Evolutionary conservation across 805 yeast genomes (phyloP).

Genomic region (Candida silvicultrix): DNA sequence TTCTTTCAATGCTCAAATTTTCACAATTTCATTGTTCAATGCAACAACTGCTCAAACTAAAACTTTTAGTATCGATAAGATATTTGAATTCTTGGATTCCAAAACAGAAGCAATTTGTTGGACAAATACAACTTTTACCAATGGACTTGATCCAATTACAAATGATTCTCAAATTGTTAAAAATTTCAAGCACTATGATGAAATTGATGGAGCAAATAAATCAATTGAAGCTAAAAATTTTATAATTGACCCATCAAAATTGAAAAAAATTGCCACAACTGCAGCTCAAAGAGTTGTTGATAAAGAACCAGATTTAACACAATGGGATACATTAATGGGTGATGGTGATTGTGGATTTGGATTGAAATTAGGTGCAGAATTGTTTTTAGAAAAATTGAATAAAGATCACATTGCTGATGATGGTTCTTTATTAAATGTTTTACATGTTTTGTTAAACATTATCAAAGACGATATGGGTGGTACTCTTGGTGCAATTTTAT

Average conservation of each 20-base stretch:
- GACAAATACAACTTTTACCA: background rate
- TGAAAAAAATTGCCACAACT: background rate
- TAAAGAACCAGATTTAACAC: background rate
- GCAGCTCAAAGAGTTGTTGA: background rate
- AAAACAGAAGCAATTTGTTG: background rate
- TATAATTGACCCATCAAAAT: background rate
- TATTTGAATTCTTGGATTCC: background rate
- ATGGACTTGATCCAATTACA: background rate
- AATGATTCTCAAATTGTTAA: background rate
- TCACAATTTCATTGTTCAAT: background rate
- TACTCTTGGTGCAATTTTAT: background rate
- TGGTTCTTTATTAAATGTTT: background rate
- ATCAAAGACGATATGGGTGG: slow-evolving; percentile 1
- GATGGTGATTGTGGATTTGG: slow-evolving; percentile 1
- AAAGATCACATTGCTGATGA: background rate
- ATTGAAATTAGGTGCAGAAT: background rate
- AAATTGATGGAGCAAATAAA: background rate
- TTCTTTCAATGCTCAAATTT: background rate
- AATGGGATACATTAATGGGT: background rate
- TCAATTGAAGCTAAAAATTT: background rate
- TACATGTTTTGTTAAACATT: background rate
- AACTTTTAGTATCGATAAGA: background rate
- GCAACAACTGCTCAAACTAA: background rate
- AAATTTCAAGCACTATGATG: background rate
- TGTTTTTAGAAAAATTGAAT: background rate